A percentile compares a stretch with the other conserved stretches of the same genome.
These are phyloP conservation scores for Neofusicoccum laricinum DNA, from an alignment of 2,329 filamentous ascomycete genomes.

Conservation along the genomic window DNA sequence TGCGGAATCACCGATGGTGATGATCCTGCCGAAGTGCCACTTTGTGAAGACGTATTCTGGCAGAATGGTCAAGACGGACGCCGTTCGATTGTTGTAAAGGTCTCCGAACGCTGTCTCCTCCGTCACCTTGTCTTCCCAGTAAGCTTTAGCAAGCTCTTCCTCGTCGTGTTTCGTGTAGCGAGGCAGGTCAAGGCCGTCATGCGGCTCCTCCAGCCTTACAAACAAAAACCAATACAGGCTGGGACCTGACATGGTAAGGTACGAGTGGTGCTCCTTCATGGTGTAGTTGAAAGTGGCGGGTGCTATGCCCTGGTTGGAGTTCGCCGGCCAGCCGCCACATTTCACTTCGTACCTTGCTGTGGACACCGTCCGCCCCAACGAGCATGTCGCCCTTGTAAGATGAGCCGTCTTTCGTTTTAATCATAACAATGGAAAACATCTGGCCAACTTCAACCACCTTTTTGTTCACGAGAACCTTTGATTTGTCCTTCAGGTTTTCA, in stretches of 20 bases:
- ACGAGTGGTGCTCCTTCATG: too few species aligned
- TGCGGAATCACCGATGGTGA: not conserved
- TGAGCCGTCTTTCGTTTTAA: not conserved
- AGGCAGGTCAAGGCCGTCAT: not conserved
- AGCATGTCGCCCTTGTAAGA: slow-evolving; percentile 5
- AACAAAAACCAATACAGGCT: not conserved
- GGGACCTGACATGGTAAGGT: not conserved
- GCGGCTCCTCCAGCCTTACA: not conserved
- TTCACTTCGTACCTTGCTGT: slow-evolving; percentile 1
- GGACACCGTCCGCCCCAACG: slow-evolving; percentile 14
- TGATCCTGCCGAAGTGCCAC: not conserved
- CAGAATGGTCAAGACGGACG: not conserved
- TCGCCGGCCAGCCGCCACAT: slow-evolving; percentile 18
- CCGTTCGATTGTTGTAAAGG: not conserved
- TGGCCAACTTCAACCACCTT: not conserved
- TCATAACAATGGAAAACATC: not conserved
- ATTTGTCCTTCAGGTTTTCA: slow-evolving; percentile 8
- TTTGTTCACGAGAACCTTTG: not conserved
- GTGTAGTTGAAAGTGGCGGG: too few species aligned
- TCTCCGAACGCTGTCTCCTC: not conserved
- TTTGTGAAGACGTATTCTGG: not conserved
- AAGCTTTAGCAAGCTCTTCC: not conserved
- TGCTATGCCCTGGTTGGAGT: not conserved
- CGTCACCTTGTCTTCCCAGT: not conserved
- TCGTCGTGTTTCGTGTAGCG: not conserved